Evolutionary conservation across 106 monocot species (phyloP).

Genomic region (Dendrobium nobile): DNA sequence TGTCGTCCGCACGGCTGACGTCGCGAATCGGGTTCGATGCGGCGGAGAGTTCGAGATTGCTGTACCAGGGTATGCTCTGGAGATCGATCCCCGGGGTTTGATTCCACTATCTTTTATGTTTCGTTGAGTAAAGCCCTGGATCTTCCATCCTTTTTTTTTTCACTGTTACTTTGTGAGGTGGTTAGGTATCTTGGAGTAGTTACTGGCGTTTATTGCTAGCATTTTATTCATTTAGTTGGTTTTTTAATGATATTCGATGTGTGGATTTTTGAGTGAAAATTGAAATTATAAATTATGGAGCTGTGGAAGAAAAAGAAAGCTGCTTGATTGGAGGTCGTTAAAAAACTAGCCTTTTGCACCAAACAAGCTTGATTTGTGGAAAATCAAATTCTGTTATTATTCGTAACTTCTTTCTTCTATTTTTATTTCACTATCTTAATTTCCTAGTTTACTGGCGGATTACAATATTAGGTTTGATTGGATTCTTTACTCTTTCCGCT

Average conservation of each 20-base stretch:
- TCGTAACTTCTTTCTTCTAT: too few relatives aligned
- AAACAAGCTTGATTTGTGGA: neutral
- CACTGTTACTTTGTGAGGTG: neutral
- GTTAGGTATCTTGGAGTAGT: neutral
- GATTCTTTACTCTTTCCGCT: too few relatives aligned
- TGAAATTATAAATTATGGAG: neutral
- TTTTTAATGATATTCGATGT: neutral
- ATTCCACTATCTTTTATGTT: slow-evolving; percentile 20
- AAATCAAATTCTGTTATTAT: too few relatives aligned
- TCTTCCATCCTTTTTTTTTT: neutral
- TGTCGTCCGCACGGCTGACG: slow-evolving; percentile 76
- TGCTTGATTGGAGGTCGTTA: neutral
- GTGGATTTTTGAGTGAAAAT: neutral
- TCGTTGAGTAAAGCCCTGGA: slow-evolving; percentile 19
- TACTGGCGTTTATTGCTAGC: neutral
- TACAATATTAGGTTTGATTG: too few relatives aligned
- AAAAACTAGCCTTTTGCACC: neutral
- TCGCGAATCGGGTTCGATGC: slow-evolving; percentile 67
- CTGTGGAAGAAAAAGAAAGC: neutral
- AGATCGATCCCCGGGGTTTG: slow-evolving; percentile 84
- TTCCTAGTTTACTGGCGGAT: neutral
- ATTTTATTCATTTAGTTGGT: neutral
- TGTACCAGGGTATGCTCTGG: slow-evolving; percentile 96
- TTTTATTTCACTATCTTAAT: neutral
- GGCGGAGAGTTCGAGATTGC: slow-evolving; percentile 37